Conservation (phyloP, 805 yeast genomes). For the Clavispora carvajalis region DNA sequence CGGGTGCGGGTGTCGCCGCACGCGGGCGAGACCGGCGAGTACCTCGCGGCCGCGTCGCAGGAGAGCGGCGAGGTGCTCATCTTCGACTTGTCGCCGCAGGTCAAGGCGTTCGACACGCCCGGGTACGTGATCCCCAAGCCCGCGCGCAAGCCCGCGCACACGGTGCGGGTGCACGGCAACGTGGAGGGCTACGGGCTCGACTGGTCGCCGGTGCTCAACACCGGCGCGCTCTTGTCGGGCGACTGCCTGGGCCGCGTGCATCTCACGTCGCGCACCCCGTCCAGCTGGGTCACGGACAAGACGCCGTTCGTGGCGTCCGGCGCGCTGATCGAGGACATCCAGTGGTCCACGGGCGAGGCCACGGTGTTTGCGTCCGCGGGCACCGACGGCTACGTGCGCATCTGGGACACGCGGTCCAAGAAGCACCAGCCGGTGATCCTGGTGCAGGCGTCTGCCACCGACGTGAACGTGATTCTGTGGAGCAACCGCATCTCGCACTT, state of each 20-base stretch:
- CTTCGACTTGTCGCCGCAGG: conserved; percentile 75
- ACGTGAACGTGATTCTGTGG: conserved; percentile 96
- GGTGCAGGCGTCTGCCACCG: conserved; percentile 72
- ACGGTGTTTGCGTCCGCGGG: conserved; percentile 97
- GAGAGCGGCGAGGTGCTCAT: conserved; percentile 88
- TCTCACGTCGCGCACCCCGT: conserved; percentile 69
- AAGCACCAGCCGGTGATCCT: conserved; percentile 87
- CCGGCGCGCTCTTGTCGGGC: conserved; percentile 84
- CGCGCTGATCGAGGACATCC: conserved; percentile 90
- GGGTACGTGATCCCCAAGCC: conserved; percentile 77
- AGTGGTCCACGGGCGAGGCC: conserved; percentile 89
- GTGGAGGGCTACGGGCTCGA: conserved; percentile 98
- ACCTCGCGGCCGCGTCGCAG: conserved; percentile 79
- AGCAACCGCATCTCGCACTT: conserved; percentile 79
- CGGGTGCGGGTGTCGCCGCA: conserved; percentile 82
- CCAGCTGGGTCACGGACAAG: conserved; percentile 82
- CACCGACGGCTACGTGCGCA: conserved; percentile 82
- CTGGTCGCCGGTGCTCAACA: conserved; percentile 83
- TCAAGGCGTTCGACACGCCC: conserved; percentile 80
- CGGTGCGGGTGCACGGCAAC: conserved; percentile 78
- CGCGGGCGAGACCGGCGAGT: conserved; percentile 68
- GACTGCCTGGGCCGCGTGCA: conserved; percentile 82
- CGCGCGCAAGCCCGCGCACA: conserved; percentile 75
- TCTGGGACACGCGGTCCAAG: conserved; percentile 96
- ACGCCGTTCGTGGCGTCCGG: conserved; percentile 67